Conservation (phyloP, 192 early-diverging fungal species). For the Obelidium mucronatum region DNA sequence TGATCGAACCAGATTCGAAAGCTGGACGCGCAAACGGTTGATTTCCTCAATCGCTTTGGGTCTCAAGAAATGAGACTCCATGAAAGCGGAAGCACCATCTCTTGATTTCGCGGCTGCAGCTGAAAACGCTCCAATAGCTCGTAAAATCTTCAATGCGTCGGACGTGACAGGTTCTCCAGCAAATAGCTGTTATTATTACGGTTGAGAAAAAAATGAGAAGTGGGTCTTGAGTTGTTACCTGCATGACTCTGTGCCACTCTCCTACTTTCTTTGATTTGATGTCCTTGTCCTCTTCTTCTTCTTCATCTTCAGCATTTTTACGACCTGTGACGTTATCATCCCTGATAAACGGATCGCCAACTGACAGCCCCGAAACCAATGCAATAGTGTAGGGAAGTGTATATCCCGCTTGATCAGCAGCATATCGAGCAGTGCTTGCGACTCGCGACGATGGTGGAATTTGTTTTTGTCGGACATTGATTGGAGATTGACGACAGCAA, state of each 20-base stretch:
- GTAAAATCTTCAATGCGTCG: slow-evolving; percentile 86
- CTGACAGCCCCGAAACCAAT: slow-evolving; percentile 89
- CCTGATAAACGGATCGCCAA: slow-evolving; percentile 90
- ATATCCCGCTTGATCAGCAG: slow-evolving; percentile 80
- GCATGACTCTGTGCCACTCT: slow-evolving; percentile 77
- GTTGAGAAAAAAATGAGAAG: no score
- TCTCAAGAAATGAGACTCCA: slow-evolving; percentile 83
- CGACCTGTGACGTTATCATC: slow-evolving; percentile 57
- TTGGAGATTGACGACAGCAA: slow-evolving; percentile 10
- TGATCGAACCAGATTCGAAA: slow-evolving; percentile 44
- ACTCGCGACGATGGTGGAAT: background rate
- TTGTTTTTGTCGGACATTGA: background rate
- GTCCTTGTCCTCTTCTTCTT: slow-evolving; percentile 66
- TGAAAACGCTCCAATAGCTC: slow-evolving; percentile 88
- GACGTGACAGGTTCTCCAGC: slow-evolving; percentile 80
- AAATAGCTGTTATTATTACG: no score
- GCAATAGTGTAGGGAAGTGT: slow-evolving; percentile 86
- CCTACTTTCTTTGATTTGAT: slow-evolving; percentile 67
- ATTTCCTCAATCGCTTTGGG: slow-evolving; percentile 76
- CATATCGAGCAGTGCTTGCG: slow-evolving; percentile 28
- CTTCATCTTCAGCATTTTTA: slow-evolving; percentile 44
- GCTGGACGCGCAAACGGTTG: slow-evolving; percentile 49
- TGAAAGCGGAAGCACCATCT: slow-evolving; percentile 70
- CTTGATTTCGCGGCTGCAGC: slow-evolving; percentile 55
- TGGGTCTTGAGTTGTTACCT: no score